Conservation (phyloP, 139 green algal genomes). For the Chlorella ohadii region DNA sequence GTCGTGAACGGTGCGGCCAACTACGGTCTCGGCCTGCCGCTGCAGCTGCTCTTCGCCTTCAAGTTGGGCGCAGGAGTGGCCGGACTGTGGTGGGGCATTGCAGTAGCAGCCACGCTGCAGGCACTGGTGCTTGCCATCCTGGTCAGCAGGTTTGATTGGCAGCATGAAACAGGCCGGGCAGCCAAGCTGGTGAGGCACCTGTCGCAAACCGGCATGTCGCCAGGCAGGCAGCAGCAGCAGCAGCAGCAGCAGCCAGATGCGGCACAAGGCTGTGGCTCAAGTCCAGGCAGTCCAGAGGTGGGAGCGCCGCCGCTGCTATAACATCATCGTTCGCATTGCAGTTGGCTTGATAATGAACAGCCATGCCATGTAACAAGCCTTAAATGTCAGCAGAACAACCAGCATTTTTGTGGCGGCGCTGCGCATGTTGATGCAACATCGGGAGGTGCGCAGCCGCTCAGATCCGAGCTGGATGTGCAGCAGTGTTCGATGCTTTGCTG, state of each 20-base stretch:
- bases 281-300: too few relatives aligned
- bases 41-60: slow-evolving; percentile 49
- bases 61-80: not conserved
- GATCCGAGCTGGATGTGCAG: too few relatives aligned
- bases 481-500: too few relatives aligned
- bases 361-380: too few relatives aligned
- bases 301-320: too few relatives aligned
- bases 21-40: slow-evolving; percentile 55
- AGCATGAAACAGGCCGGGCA: not conserved
- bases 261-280: too few relatives aligned
- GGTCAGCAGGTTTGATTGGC: slow-evolving; percentile 13
- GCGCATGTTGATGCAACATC: too few relatives aligned
- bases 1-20: slow-evolving; percentile 45
- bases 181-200: slow-evolving; percentile 30
- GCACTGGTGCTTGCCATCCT: not conserved
- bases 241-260: not conserved
- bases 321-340: too few relatives aligned
- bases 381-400: too few relatives aligned
- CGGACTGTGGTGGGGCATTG: slow-evolving; percentile 41
- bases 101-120: not conserved
- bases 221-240: not conserved
- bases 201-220: slow-evolving; percentile 20
- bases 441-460: too few relatives aligned
- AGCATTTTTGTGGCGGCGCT: too few relatives aligned
- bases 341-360: too few relatives aligned